These are phyloP conservation scores for Cyclanthera cordifolia DNA, from an alignment of 306 rosid genomes.

Conservation along the genomic window DNA sequence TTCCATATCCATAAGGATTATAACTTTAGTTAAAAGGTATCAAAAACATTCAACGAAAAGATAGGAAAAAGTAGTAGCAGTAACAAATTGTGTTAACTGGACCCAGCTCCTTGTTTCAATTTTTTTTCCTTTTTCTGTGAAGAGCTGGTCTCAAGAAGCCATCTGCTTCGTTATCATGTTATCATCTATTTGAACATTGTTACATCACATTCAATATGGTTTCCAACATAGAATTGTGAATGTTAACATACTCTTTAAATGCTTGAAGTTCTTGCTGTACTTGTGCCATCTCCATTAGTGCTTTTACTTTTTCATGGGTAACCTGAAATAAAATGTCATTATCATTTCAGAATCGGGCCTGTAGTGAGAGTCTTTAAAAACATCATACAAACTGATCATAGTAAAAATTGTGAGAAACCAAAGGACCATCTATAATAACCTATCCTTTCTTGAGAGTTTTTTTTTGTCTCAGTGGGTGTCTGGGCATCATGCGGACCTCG, in stretches of 20 bases:
- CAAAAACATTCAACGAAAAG: background rate
- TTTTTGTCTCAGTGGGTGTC: too few relatives aligned
- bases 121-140: background rate
- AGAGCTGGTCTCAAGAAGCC: background rate
- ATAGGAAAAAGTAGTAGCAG: background rate
- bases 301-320: slow-evolving; percentile 89
- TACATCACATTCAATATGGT: background rate
- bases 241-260: slow-evolving; percentile 55
- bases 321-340: slow-evolving; percentile 45
- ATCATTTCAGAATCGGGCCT: slow-evolving; percentile 14
- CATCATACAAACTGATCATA: background rate
- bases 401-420: background rate
- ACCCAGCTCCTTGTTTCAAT: background rate
- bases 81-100: background rate
- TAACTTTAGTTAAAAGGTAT: background rate
- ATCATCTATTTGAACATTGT: background rate
- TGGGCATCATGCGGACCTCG: too few relatives aligned
- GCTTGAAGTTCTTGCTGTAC: slow-evolving; percentile 66
- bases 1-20: background rate
- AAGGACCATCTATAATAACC: background rate
- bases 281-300: slow-evolving; percentile 79
- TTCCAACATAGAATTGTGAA: background rate
- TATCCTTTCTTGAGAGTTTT: too few relatives aligned
- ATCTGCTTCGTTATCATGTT: background rate
- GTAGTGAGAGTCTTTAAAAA: background rate